These are phyloP conservation scores for Diaporthe australafricana DNA, from an alignment of 2,329 filamentous ascomycete species.

Conservation along the genomic window DNA sequence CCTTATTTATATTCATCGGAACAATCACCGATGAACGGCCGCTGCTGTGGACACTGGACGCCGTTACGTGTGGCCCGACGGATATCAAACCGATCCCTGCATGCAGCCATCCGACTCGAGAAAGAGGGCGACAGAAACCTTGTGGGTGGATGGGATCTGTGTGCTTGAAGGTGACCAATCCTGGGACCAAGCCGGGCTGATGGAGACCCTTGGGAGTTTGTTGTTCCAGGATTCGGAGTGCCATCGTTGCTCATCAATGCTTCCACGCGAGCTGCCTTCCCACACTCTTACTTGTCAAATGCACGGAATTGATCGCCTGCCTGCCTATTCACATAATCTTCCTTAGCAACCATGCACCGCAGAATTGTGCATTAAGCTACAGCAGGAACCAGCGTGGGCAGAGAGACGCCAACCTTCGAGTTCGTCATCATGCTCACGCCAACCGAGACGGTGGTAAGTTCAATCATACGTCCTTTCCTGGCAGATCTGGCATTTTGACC, in stretches of 20 bases:
- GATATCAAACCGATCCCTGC: background rate
- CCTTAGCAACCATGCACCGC: background rate
- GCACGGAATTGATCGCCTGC: background rate
- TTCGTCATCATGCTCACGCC: constrained; percentile 23
- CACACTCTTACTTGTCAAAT: background rate
- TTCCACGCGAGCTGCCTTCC: background rate
- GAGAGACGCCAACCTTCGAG: background rate
- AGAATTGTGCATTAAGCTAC: background rate
- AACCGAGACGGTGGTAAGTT: constrained; percentile 27
- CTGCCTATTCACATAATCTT: background rate
- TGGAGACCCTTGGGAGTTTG: background rate
- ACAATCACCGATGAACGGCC: background rate
- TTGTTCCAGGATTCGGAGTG: too few species aligned
- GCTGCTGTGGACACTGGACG: too few species aligned
- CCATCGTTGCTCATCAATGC: background rate
- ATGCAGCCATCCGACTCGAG: background rate
- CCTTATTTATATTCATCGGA: background rate
- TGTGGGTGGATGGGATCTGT: background rate
- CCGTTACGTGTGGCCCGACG: too few species aligned
- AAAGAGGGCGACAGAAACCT: background rate
- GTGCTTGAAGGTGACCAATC: background rate
- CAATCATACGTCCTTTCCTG: too few species aligned
- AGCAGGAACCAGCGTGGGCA: background rate
- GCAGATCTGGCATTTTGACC: background rate
- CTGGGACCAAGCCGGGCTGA: background rate